A percentile compares a stretch with the other conserved stretches of the same genome.
Evolutionary conservation across 2,329 filamentous ascomycete genomes (phyloP).

Genomic region (Neospermospora avenae): DNA sequence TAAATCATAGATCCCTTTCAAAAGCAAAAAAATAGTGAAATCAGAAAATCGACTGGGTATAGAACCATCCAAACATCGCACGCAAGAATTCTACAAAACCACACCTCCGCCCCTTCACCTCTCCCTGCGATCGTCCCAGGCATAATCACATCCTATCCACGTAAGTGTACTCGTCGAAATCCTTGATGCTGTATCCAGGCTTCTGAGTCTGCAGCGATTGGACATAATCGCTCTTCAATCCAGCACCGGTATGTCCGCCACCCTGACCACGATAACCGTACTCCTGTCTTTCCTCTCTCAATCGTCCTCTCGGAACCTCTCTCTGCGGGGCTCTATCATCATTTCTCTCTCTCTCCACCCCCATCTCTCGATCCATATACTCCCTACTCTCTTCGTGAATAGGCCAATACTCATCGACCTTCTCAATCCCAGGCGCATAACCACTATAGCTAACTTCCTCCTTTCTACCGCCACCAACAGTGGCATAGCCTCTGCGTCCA

Average conservation of each 20-base stretch:
- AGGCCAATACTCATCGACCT: conserved; percentile 24
- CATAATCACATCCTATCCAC: background rate
- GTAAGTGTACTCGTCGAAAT: conserved; percentile 23
- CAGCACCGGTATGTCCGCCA: background rate
- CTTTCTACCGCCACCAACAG: background rate
- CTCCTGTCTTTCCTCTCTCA: background rate
- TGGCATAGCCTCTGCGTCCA: too few relatives aligned
- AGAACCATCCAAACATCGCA: background rate
- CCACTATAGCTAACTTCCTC: conserved; percentile 13
- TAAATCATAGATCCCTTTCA: background rate
- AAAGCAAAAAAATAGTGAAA: background rate
- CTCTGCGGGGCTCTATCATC: too few relatives aligned
- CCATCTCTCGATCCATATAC: background rate
- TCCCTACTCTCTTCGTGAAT: conserved; percentile 17
- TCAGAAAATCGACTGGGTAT: background rate
- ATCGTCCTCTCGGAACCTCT: too few relatives aligned
- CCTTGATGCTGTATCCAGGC: conserved; percentile 14
- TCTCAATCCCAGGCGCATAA: conserved; percentile 25
- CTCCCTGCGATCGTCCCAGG: too few relatives aligned
- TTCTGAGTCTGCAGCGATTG: background rate
- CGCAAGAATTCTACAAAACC: background rate
- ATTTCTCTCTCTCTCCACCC: too few relatives aligned
- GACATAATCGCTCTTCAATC: conserved; percentile 6
- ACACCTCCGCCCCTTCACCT: background rate
- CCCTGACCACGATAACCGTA: background rate